phyloP scores from a whole-genome alignment of 768 basidiomycete species.

The Termitomyces sp. region DNA sequence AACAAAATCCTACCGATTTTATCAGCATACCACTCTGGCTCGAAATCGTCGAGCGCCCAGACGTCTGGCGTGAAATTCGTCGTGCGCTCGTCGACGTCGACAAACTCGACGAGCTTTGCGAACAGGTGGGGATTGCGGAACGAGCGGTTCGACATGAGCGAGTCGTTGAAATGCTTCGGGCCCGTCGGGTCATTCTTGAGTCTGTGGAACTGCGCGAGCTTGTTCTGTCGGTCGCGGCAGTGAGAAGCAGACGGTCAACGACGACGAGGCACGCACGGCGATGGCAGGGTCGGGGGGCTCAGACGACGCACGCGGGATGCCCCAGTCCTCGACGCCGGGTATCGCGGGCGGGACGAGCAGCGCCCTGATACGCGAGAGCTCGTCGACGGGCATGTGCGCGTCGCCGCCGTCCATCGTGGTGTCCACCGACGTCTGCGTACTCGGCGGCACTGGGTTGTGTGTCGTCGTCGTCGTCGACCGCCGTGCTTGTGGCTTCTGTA shows the following conservation, averaged over 20 bases:
- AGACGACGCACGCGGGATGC: slow-evolving; percentile 57
- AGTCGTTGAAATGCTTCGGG: slow-evolving; percentile 93
- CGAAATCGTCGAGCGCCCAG: slow-evolving; percentile 61
- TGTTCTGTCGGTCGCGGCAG: slow-evolving; percentile 42
- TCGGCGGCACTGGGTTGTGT: no score
- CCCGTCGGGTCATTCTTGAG: slow-evolving; percentile 58
- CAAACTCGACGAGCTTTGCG: slow-evolving; percentile 89
- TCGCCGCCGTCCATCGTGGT: slow-evolving; percentile 11
- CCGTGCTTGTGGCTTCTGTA: slow-evolving; percentile 44
- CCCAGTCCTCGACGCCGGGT: slow-evolving; percentile 65
- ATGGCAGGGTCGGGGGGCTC: slow-evolving; percentile 57
- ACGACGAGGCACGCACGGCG: slow-evolving; percentile 37
- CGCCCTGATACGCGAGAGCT: slow-evolving; percentile 46
- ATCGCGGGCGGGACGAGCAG: slow-evolving; percentile 61
- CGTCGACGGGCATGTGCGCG: slow-evolving; percentile 27
- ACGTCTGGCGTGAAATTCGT: slow-evolving; percentile 71
- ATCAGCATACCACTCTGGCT: slow-evolving; percentile 70
- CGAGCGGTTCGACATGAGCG: slow-evolving; percentile 84
- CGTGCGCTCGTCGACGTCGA: slow-evolving; percentile 84
- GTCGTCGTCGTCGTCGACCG: slow-evolving; percentile 10
- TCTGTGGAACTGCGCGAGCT: slow-evolving; percentile 70
- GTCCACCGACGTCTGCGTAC: background rate
- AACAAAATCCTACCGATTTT: slow-evolving; percentile 52
- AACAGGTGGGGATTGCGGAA: slow-evolving; percentile 98
- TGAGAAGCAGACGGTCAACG: background rate